Percentiles rank a stretch among this genome's conserved stretches.
Conservation (phyloP, 2,329 filamentous ascomycete genomes). For the Aureobasidium zeae region DNA sequence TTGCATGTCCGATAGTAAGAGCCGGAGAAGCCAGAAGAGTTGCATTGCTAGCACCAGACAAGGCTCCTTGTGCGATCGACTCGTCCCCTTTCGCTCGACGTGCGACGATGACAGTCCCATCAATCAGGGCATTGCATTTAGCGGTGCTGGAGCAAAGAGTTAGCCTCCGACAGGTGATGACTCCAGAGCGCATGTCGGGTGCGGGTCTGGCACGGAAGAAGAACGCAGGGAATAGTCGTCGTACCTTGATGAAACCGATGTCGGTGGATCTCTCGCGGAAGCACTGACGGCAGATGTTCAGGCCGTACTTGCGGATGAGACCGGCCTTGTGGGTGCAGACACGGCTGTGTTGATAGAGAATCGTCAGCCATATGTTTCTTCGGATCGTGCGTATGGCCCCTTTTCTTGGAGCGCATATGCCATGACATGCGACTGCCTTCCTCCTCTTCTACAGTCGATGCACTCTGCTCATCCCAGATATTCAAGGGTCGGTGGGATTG, state of each 20-base stretch:
- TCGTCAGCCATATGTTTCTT: conserved; percentile 23
- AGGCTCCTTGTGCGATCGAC: conserved; percentile 16
- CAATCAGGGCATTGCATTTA: conserved; percentile 21
- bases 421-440: no score
- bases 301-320: conserved; percentile 99
- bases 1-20: conserved; percentile 17
- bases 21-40: conserved; percentile 12
- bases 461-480: no score
- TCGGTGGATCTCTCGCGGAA: conserved; percentile 60
- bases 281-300: conserved; percentile 70
- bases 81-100: conserved; percentile 11
- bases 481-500: not conserved
- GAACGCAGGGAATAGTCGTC: not conserved
- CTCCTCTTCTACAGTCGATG: conserved; percentile 10
- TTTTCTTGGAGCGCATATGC: not conserved
- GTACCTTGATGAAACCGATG: conserved; percentile 61
- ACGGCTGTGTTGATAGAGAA: conserved; percentile 44
- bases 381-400: not conserved
- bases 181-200: conserved; percentile 13
- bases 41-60: conserved; percentile 12
- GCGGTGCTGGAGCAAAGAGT: conserved; percentile 24
- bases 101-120: conserved; percentile 11
- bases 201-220: conserved; percentile 11
- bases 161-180: conserved; percentile 14
- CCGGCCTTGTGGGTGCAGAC: conserved; percentile 92